Evolutionary conservation across 148 eudicot genomes (phyloP), one percentile per base, ranked within the genome.

Genomic region (Persicaria maculosa): DNA sequence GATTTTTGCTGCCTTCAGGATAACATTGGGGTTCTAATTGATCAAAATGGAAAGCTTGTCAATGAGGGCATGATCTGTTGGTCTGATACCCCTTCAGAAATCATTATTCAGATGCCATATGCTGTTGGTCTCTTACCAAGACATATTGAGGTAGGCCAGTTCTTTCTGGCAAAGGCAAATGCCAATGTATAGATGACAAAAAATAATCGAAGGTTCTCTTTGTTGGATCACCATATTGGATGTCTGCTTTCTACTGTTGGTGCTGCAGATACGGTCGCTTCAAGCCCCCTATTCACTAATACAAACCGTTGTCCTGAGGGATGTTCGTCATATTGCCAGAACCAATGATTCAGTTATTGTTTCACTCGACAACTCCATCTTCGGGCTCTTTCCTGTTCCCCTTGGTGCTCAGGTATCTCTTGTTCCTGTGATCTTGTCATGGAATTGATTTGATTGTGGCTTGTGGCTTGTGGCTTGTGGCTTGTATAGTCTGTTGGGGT

Each of bases 51-150:
- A 72, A 96, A 92, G 84, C 91, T 92, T 74, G 90, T 94, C 53
- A 93, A 88, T 75, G 99, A 89, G 78, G 99, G 97, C 76, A 86
- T 94, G 85, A 78, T 96, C 80, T 88, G 90, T 83, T 96, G 99
- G 99, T 96, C 97, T 47, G 99, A 96, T 82, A 88, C 97, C 74
- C 99, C 99, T 50, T 72, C 90, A 64, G 75, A 87, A 75, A 80
- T 96, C 76, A 83, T 87, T 43, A 93, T 89, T 74, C 94, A 96
- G 77, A 88, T 86, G 83, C 99, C 97, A 47, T 96, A 96, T 81
- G 94, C 90, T 73, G 75, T 91, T 76, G 99, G 90, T 77, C 94
- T 96, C 83, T 85, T 96, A 81, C 89, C 97, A 55, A 92, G 94
- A 77, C 94, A 96, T 79, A 77, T 96, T 73, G 99, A 96, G 99